Percentiles rank a stretch among this genome's conserved stretches.
These are phyloP conservation scores for Aspergillus sp. DNA, from an alignment of 2,329 filamentous ascomycete species.

Conservation along the genomic window DNA sequence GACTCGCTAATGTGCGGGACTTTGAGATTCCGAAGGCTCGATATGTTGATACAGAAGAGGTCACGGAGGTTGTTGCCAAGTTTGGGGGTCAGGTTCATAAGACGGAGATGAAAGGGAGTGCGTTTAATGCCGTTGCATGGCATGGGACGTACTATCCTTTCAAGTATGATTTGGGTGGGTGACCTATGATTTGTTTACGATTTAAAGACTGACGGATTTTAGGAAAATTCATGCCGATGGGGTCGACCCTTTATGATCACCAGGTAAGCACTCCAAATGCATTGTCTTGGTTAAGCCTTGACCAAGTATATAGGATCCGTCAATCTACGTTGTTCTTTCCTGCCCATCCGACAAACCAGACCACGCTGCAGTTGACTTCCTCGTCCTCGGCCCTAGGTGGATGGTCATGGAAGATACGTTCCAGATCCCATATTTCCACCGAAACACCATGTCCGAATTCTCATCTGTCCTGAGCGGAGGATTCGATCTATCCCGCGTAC, in stretches of 20 bases:
- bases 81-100: constrained; percentile 1
- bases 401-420: constrained; percentile 11
- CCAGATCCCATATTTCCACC: constrained; percentile 7
- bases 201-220: not conserved
- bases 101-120: constrained; percentile 5
- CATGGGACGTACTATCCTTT: constrained; percentile 9
- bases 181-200: no score
- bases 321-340: constrained; percentile 5
- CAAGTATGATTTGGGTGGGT: constrained; percentile 8
- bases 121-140: constrained; percentile 6
- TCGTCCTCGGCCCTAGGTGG: constrained; percentile 4
- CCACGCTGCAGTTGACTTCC: constrained; percentile 5
- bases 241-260: constrained; percentile 7
- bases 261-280: not conserved
- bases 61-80: constrained; percentile 3
- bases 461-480: constrained; percentile 5
- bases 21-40: constrained; percentile 3
- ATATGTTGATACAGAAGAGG: constrained; percentile 3
- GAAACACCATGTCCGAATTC: constrained; percentile 8
- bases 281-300: not conserved
- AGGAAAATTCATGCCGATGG: constrained; percentile 10
- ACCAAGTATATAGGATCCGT: not conserved
- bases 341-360: constrained; percentile 5
- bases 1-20: not conserved
- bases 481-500: constrained; percentile 1